Evolutionary conservation across 2,329 filamentous ascomycete genomes (phyloP).

Genomic region (Colletotrichum simmondsii): DNA sequence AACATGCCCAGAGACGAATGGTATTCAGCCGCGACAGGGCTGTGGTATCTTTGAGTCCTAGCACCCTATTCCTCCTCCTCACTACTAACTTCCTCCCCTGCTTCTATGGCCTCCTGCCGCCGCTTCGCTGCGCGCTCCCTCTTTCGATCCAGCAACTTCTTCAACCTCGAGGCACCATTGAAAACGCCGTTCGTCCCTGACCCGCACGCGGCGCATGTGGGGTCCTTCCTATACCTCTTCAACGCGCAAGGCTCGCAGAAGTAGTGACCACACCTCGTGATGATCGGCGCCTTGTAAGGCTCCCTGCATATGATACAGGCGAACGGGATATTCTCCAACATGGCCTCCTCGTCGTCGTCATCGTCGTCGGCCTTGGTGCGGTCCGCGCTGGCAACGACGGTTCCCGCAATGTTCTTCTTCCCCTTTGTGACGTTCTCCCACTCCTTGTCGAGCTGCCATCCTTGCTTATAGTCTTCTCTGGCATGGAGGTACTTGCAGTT

Average conservation of each 20-base stretch:
- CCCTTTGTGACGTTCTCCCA: conserved; percentile 89
- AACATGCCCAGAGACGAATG: neutral
- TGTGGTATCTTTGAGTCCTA: conserved; percentile 17
- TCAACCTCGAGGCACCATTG: conserved; percentile 85
- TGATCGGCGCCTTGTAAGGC: conserved; percentile 80
- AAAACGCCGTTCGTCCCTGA: conserved; percentile 90
- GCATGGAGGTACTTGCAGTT: conserved; percentile 85
- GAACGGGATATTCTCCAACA: conserved; percentile 88
- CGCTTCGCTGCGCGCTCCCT: conserved; percentile 68
- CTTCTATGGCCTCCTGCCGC: conserved; percentile 63
- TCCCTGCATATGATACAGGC: conserved; percentile 88
- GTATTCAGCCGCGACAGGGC: neutral
- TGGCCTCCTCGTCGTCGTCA: conserved; percentile 71
- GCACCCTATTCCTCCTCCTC: conserved; percentile 45
- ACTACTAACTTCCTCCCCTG: conserved; percentile 60
- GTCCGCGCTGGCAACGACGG: conserved; percentile 69
- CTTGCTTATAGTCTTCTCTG: conserved; percentile 84
- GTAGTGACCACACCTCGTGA: conserved; percentile 94
- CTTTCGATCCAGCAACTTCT: conserved; percentile 82
- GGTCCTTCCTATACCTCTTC: conserved; percentile 86
- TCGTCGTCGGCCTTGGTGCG: conserved; percentile 50
- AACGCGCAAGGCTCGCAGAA: conserved; percentile 94
- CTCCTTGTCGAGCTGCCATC: conserved; percentile 94
- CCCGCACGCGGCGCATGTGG: conserved; percentile 87
- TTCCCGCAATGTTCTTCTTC: conserved; percentile 71